phyloP scores from a whole-genome alignment of 2,329 filamentous ascomycete species.

The Xylariaceae sp. region DNA sequence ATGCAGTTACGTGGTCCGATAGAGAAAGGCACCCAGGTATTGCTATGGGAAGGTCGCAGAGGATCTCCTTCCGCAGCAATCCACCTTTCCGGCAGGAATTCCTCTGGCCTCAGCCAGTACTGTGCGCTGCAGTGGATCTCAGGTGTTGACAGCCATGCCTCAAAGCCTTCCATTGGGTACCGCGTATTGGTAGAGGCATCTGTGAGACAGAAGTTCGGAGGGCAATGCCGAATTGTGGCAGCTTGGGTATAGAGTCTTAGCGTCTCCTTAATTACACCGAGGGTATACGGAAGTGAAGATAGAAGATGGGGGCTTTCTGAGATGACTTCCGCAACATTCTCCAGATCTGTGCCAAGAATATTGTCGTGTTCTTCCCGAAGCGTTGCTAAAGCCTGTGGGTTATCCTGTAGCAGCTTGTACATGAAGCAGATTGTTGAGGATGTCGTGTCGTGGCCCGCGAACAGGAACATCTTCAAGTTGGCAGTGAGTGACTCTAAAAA shows the following conservation, averaged over 20 bases:
- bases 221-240: neutral
- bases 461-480: conserved; percentile 13
- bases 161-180: neutral
- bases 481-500: neutral
- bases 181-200: neutral
- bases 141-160: conserved; percentile 18
- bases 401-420: conserved; percentile 7
- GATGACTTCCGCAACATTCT: neutral
- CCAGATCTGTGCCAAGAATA: conserved; percentile 3
- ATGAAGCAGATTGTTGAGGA: conserved; percentile 11
- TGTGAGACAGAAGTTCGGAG: neutral
- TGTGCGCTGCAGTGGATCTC: conserved; percentile 20
- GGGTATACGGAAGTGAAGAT: conserved; percentile 2
- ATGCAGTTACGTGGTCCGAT: conserved; percentile 52
- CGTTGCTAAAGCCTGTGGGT: conserved; percentile 1
- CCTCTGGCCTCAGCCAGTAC: conserved; percentile 27
- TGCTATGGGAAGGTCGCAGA: conserved; percentile 21
- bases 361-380: conserved; percentile 12
- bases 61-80: conserved; percentile 19
- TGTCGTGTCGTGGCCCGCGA: conserved; percentile 13
- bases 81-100: conserved; percentile 34
- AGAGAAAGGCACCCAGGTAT: conserved; percentile 51
- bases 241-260: conserved; percentile 2
- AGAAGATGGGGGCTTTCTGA: neutral
- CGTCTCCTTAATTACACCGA: conserved; percentile 7